phyloP scores from a whole-genome alignment of 768 basidiomycete species.

The Leccinum barrowsii region DNA sequence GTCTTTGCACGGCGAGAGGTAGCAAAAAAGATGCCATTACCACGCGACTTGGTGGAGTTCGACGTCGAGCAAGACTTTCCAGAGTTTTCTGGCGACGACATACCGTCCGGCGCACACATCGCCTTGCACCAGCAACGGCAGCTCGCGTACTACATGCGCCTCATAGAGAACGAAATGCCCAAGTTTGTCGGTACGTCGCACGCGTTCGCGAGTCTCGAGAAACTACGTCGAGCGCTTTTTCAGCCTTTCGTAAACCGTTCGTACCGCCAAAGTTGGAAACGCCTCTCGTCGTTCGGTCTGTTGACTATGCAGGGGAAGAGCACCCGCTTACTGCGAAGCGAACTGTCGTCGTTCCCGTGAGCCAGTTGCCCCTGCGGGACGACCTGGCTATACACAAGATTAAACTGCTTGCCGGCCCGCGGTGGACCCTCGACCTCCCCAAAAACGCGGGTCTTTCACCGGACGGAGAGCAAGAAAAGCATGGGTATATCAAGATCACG shows the following conservation, averaged over 20 bases:
- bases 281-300: conserved; percentile 68
- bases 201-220: conserved; percentile 3
- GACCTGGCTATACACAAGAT: conserved; percentile 76
- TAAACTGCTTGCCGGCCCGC: conserved; percentile 82
- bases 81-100: conserved; percentile 48
- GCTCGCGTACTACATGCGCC: conserved; percentile 70
- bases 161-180: conserved; percentile 88
- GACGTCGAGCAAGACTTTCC: conserved; percentile 36
- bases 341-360: conserved; percentile 69
- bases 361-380: conserved; percentile 61
- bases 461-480: conserved; percentile 43
- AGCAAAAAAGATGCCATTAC: conserved; percentile 33
- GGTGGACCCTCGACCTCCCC: conserved; percentile 79
- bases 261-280: conserved; percentile 54
- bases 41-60: conserved; percentile 34
- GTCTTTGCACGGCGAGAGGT: conserved; percentile 16
- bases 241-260: conserved; percentile 83
- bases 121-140: conserved; percentile 72
- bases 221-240: conserved; percentile 3
- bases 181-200: conserved; percentile 70
- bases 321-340: conserved; percentile 74
- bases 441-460: conserved; percentile 56
- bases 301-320: conserved; percentile 73
- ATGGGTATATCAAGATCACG: conserved; percentile 88
- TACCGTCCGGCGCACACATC: conserved; percentile 67